Evolutionary conservation across 192 early-diverging fungal genomes (phyloP), one percentile per base, ranked within the genome.

Genomic region (Backusella liffmaniae): DNA sequence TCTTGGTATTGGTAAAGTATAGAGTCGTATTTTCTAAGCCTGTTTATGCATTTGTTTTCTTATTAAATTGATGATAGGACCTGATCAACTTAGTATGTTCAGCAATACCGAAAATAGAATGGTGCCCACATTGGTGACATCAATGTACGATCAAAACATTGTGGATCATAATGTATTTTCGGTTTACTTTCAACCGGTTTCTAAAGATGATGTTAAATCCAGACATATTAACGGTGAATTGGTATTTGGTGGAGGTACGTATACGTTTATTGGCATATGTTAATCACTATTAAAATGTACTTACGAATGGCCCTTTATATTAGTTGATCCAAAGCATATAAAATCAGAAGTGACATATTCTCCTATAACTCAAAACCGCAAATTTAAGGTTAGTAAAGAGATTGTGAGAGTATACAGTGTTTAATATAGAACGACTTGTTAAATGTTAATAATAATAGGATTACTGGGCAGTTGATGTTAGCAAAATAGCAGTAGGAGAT

Each of bases 381-480:
- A 70, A 46, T 79, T 72, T 26, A 41, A 67, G 36, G 73, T 74
- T 46, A 75, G 67, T 13, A 66, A 18, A 35, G 30, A 66, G 0
- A 44, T 39, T 39, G 37, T 39, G 26, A 9, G 23, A 59, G 53
- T 10, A 59, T 23, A 10, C 0, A 59, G 23, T 1, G 18, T 23
- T 44, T 3, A 16, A 16, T 44, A 44, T 6, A 49, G 46, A 7
- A n/a, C 18, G 46, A 6, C n/a, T n/a, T 5, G n/a, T 49, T 49
- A 49, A 49, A 49, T n/a, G n/a, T 49, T n/a, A 32, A 32, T 49
- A 42, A 26, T 18, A 42, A 46, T 29, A 80, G 80, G 73, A 81
- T n/a, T 81, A 81, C 65, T 81, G 80, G 80, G 80, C 80, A 34
- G 67, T 70, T 13, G 73, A 81, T 39, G 70, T 81, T 16, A 59